Base-by-base conservation (phyloP, 2,329 filamentous ascomycete species). In the Exophiala xenobiotica region DNA sequence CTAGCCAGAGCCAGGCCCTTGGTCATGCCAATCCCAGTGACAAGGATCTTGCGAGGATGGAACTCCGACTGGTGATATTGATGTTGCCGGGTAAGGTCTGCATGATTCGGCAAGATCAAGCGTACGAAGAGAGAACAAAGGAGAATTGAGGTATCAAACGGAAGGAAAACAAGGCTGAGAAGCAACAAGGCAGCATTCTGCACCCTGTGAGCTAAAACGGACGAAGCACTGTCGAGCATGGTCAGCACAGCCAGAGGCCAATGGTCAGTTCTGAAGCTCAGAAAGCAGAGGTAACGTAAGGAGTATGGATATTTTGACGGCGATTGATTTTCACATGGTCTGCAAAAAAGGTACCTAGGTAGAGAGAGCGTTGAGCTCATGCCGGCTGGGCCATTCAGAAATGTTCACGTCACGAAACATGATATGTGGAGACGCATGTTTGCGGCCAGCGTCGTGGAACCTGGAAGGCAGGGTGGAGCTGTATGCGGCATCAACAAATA, bases 21-120 rank as follows among this genome's bases (percentile, higher is more conserved):
- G 37, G 80, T 76, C 78, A 88, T 90, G 39, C 82, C 81, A 2
- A 90, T 76, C 1, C 87, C 87, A 0, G 87, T 90, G 35, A 91
- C 78, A 11, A 91, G 76, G 27, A 90, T 72, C 0, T 78, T 86
- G 47, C 75, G 77, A 1, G 71, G 70, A 26, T 68, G 65, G 60
- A 73, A 74, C 6, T 62, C 64, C 1, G 68, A 64, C 50, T 68
- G 63, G 9, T 59, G 56, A 3, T 64, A 61, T 12, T 61, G 61
- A 16, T 53, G 59, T 53, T 64, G 55, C 26, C 63, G 62, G 27
- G 54, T 54, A 5, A 61, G 41, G 37, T 53, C 50, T 11, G 61
- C 60, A 3, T 65, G 56, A 2, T 64, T 56, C 20, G 64, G 63
- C 9, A 68, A 54, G 38, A 73, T 49, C 57, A 54, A 46, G 27